Base-by-base conservation (phyloP, 768 basidiomycete species). In the Boletus edulis region DNA sequence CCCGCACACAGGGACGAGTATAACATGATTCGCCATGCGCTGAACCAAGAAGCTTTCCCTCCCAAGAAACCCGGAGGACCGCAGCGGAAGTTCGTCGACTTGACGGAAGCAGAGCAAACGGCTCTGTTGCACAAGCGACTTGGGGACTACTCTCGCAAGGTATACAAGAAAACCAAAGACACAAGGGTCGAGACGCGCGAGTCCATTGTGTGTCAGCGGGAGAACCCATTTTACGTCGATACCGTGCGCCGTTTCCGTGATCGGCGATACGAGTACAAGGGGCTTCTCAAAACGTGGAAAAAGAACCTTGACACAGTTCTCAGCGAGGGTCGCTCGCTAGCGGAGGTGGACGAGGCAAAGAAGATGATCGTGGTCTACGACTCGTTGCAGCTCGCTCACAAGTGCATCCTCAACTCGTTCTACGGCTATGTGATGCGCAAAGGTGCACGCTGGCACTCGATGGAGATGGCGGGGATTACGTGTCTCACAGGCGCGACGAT, bases 401-500 rank as follows among this genome's bases (percentile, higher is more conserved):
- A 99, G 76, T 98, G 95, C 67, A 99, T 99, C 68, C 83, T 99
- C 61, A 99, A 99, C 77, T 98, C 97, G 4, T 99, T 99, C 80
- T 99, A 99, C 68, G 97, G 97, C 35, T 99, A 99, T 64, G 96
- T 99, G 69, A 98, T 98, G 97, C 86, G 97, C 39, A 98, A 99
- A 69, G 97, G 97, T 49, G 97, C 97, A 17, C 79, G 97, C 31
- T 99, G 97, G 97, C 95, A 98, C 71, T 98, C 96, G 29, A 98
- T 99, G 97, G 97, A 99, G 76, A 99, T 99, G 97, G 97, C 97
- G 1, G 97, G 97, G 8, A 98, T 99, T 58, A 98, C 97, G 12
- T 99, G 97, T 74, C 77, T 98, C 49, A 98, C 97, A 0, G 97
- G 97, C 39, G 94, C 97, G 18, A 91, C 85, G 7, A 98, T 99